Evolutionary conservation across 768 basidiomycete genomes (phyloP), one percentile per base, ranked within the genome.

Genomic region (Lactarius sp.): DNA sequence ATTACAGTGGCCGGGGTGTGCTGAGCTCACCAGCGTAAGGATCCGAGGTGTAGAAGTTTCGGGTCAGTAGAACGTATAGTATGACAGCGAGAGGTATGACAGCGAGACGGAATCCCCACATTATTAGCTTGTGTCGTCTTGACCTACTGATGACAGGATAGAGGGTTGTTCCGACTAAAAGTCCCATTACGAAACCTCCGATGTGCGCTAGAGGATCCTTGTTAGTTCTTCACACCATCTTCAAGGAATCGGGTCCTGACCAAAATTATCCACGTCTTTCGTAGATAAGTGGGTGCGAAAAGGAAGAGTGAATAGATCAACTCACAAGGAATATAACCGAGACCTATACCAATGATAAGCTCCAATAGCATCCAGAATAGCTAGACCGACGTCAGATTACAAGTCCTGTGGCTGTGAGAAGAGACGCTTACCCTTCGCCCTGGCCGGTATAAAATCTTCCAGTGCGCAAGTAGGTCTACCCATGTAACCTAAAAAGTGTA

Each of bases 381-480:
- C 92, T 96, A 51, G 13, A 37, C 41, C 18, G 46, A 47, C 6
- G n/a, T 52, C 13, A 52, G 18, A 37, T 31, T 3, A 14, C 60
- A 22, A 59, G 20, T 59, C 16, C 42, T 34, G 42, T 37, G 22
- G 16, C 13, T 18, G 53, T 16, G 37, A 52, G 53, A 37, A 16
- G 20, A 16, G 5, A 52, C 33, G 66, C 76, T 61, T 67, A 89
- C 94, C 82, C 84, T 94, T 62, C 85, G 81, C 18, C 82, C 84
- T 10, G 96, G 97, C 62, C 85, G 81, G 71, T 90, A 86, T 58
- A 93, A 86, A 70, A 93, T 88, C 69, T 83, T 82, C 96, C 96
- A 98, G 70, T 98, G 96, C 3, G 94, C 86, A 46, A 93, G 79
- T 14, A 98, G 77, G 71, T 96, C 96, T 8, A 96, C 86, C 87